Percentiles rank a stretch among this genome's conserved stretches.
phyloP scores from a whole-genome alignment of 78 protist genomes.

The Pigoraptor vietnamica region DNA sequence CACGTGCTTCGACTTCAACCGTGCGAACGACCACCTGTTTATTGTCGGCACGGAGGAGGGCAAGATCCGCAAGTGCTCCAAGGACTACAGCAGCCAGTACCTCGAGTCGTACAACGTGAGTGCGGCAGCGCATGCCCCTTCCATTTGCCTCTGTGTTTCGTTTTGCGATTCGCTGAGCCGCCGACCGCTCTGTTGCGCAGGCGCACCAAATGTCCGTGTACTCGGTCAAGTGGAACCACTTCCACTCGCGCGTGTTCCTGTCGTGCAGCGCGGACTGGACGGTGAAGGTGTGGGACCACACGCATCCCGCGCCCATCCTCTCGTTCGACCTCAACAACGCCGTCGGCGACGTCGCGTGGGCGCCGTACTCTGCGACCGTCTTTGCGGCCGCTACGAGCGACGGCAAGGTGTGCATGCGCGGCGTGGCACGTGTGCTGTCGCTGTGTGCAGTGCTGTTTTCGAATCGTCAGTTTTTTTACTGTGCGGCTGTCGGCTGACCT shows the following conservation, averaged over 20 bases:
- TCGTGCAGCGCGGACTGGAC: conserved; percentile 81
- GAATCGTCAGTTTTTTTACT: too few species aligned
- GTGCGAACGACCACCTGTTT: conserved; percentile 35
- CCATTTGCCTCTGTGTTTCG: not conserved
- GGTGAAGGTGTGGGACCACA: conserved; percentile 70
- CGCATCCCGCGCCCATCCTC: conserved; percentile 21
- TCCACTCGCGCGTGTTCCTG: conserved; percentile 59
- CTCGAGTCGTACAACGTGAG: conserved; percentile 40
- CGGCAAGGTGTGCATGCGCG: conserved; percentile 41
- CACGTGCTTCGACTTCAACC: conserved; percentile 58
- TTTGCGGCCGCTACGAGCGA: conserved; percentile 69
- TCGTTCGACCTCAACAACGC: conserved; percentile 52
- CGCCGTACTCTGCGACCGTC: conserved; percentile 76
- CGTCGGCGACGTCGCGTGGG: conserved; percentile 76
- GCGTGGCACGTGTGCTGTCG: not conserved
- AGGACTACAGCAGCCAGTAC: conserved; percentile 63
- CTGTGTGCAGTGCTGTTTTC: too few species aligned
- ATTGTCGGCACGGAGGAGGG: conserved; percentile 87
- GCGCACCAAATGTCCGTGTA: conserved; percentile 77
- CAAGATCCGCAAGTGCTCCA: conserved; percentile 62
- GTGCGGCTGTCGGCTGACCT: too few species aligned
- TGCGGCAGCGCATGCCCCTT: not conserved
- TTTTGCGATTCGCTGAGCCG: not conserved
- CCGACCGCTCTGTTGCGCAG: not conserved
- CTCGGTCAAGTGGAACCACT: conserved; percentile 64